These are phyloP conservation scores for Seiridium cupressi DNA, from an alignment of 2,329 filamentous ascomycete genomes.

Conservation along the genomic window DNA sequence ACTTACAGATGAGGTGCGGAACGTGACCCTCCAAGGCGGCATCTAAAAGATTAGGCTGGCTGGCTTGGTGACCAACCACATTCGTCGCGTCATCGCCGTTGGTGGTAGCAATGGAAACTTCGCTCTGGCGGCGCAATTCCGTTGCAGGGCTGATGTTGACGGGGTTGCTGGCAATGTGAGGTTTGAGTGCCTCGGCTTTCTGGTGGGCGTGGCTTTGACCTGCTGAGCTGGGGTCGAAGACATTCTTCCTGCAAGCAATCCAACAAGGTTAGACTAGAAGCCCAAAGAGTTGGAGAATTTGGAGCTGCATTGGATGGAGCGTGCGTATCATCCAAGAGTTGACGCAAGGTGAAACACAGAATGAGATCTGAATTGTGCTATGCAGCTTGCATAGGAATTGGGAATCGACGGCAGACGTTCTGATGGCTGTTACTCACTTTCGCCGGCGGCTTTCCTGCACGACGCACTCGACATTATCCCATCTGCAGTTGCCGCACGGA, in stretches of 20 bases:
- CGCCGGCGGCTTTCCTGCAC: slow-evolving; percentile 81
- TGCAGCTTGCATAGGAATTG: no score
- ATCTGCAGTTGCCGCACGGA: slow-evolving; percentile 83
- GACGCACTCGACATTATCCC: slow-evolving; percentile 75
- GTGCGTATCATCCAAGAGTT: background rate
- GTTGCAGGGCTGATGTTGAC: slow-evolving; percentile 31
- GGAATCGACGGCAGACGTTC: no score
- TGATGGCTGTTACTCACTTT: slow-evolving; percentile 59
- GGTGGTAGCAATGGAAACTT: slow-evolving; percentile 20
- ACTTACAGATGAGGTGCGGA: slow-evolving; percentile 48
- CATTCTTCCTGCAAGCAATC: slow-evolving; percentile 25
- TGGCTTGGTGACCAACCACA: slow-evolving; percentile 9
- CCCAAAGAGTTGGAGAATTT: background rate
- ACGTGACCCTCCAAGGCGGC: slow-evolving; percentile 39
- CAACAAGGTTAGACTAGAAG: slow-evolving; percentile 19
- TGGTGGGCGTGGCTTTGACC: slow-evolving; percentile 21
- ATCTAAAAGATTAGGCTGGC: slow-evolving; percentile 14
- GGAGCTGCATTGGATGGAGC: background rate
- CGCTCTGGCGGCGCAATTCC: slow-evolving; percentile 20
- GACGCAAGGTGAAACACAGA: background rate
- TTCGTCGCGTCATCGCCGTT: slow-evolving; percentile 20
- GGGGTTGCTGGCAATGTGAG: slow-evolving; percentile 25
- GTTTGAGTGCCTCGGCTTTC: slow-evolving; percentile 43
- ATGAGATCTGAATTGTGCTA: no score
- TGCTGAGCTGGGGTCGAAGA: slow-evolving; percentile 24